These are phyloP conservation scores for Schwanniomyces etchellsii DNA, from an alignment of 1,139 yeast species.

Conservation along the genomic window DNA sequence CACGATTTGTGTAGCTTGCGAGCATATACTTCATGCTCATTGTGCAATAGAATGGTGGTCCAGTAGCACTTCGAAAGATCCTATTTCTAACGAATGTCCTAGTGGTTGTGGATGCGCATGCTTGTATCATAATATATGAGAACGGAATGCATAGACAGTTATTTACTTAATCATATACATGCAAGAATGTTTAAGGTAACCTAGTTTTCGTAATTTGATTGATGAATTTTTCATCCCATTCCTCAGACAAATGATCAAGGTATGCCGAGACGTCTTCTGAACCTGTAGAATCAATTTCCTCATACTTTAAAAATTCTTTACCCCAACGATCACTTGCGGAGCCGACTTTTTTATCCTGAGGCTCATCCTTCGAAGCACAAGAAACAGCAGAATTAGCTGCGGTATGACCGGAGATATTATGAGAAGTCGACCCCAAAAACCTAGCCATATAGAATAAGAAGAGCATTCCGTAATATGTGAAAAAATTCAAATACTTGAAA, in stretches of 20 bases:
- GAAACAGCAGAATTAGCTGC: constrained; percentile 80
- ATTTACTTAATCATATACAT: constrained; percentile 1
- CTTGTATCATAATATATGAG: constrained; percentile 21
- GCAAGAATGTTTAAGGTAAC: constrained; percentile 11
- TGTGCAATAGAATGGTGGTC: constrained; percentile 86
- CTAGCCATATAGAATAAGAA: constrained; percentile 80
- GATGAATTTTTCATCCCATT: constrained; percentile 54
- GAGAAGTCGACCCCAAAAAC: constrained; percentile 77
- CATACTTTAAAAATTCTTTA: constrained; percentile 50
- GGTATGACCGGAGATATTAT: constrained; percentile 78
- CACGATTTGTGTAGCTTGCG: constrained; percentile 68
- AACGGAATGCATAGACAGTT: constrained; percentile 2
- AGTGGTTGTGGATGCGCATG: constrained; percentile 90
- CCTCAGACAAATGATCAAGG: constrained; percentile 37
- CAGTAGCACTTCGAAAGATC: constrained; percentile 23
- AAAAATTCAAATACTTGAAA: constrained; percentile 64
- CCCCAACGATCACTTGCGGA: constrained; percentile 67
- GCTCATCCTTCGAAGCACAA: constrained; percentile 30
- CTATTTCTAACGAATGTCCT: constrained; percentile 57
- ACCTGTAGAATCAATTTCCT: constrained; percentile 59
- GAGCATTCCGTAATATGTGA: constrained; percentile 84
- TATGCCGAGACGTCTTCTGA: constrained; percentile 58
- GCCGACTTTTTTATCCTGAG: constrained; percentile 61
- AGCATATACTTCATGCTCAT: constrained; percentile 69
- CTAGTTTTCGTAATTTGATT: constrained; percentile 64